Conservation (phyloP, 2,329 filamentous ascomycete species). For the Botryosphaeria dothidea region DNA sequence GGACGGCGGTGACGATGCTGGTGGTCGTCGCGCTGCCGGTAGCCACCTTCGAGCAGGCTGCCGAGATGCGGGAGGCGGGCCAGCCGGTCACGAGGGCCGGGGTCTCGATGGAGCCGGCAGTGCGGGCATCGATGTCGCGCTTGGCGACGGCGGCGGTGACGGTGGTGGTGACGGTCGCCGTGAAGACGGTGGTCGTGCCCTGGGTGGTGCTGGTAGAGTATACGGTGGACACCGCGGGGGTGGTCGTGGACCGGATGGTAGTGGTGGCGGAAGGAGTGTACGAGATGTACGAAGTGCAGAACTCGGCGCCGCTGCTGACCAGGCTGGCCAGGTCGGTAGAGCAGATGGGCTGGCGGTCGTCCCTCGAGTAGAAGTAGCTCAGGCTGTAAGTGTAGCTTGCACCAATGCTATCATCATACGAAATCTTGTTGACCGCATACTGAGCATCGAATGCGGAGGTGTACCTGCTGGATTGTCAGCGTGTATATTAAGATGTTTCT, state of each 20-base stretch:
- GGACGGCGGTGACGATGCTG: background rate
- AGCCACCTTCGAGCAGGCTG: background rate
- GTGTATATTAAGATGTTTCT: background rate
- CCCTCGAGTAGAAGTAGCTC: background rate
- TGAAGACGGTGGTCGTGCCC: background rate
- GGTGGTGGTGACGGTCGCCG: background rate
- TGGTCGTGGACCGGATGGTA: background rate
- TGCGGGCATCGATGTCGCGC: background rate
- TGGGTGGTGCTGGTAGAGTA: background rate
- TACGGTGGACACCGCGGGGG: background rate
- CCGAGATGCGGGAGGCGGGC: background rate
- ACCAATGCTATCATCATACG: background rate
- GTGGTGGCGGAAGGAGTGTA: background rate
- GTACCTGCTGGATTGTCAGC: background rate
- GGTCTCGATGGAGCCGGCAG: background rate
- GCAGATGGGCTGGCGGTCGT: background rate
- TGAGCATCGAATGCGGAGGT: background rate
- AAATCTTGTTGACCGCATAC: background rate
- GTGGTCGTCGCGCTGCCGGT: background rate
- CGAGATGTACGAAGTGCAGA: background rate
- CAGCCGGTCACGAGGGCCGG: background rate
- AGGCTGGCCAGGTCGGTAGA: background rate
- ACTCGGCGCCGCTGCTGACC: background rate
- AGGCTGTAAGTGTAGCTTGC: constrained; percentile 2
- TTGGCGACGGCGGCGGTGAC: background rate